Evolutionary conservation across 2,329 filamentous ascomycete species (phyloP).

Genomic region (Stromatinia cepivora): DNA sequence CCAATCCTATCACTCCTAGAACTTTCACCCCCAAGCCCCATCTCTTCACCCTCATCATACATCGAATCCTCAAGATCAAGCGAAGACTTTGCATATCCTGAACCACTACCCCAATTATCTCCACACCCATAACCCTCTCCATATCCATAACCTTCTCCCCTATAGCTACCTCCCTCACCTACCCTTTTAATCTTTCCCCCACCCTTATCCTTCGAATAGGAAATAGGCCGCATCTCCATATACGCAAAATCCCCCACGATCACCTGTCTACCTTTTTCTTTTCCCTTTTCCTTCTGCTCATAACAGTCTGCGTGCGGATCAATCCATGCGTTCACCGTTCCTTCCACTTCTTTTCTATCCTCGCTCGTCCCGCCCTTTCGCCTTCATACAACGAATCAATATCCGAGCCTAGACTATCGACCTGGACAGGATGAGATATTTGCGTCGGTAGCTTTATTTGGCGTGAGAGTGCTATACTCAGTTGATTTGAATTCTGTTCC

Average conservation of each 20-base stretch:
- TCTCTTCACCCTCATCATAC: neutral
- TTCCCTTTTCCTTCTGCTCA: neutral
- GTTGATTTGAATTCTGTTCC: neutral
- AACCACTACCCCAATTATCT: neutral
- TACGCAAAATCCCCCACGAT: neutral
- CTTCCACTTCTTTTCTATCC: neutral
- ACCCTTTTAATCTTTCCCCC: neutral
- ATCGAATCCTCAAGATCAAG: slow-evolving; percentile 5
- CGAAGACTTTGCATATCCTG: neutral
- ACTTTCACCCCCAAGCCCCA: neutral
- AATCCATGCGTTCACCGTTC: neutral
- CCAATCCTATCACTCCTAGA: neutral
- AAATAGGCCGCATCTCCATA: neutral
- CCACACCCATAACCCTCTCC: neutral
- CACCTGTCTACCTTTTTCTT: neutral
- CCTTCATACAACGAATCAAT: too few relatives aligned
- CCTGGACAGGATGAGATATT: neutral
- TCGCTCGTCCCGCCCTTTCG: neutral
- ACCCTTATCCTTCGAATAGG: neutral
- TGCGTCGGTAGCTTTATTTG: neutral
- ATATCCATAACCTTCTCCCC: too few relatives aligned
- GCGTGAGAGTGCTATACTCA: neutral
- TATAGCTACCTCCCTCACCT: neutral
- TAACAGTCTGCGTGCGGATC: neutral
- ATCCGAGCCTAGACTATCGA: neutral